Percentiles rank a stretch among this genome's conserved stretches.
These are phyloP conservation scores for Cryptosporidium meleagridis DNA, from an alignment of 169 alveolate species.

Conservation along the genomic window DNA sequence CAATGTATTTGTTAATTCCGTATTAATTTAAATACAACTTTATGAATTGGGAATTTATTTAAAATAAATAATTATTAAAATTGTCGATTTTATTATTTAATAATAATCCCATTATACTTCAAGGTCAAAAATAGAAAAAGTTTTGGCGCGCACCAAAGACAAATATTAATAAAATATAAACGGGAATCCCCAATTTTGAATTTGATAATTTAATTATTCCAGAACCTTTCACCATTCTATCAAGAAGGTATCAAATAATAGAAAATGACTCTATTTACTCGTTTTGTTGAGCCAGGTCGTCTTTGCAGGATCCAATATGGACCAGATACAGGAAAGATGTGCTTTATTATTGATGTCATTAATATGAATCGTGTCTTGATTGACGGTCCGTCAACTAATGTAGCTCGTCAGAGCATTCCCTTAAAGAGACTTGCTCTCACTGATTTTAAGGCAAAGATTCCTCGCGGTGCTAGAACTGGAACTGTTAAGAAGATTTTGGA, in stretches of 20 bases:
- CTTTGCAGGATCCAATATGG: constrained; percentile 91
- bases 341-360: constrained; percentile 90
- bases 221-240: background rate
- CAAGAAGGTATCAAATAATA: constrained; percentile 1
- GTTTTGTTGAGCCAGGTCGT: constrained; percentile 93
- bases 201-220: background rate
- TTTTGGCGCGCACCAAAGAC: constrained; percentile 41
- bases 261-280: constrained; percentile 85
- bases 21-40: background rate
- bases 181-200: background rate
- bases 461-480: constrained; percentile 88
- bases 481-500: constrained; percentile 84
- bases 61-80: background rate
- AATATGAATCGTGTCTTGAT: constrained; percentile 88
- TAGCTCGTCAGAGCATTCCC: constrained; percentile 89
- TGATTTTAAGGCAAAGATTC: constrained; percentile 87
- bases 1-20: background rate
- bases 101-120: background rate
- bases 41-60: too few relatives aligned
- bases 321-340: constrained; percentile 93
- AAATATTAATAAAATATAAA: background rate
- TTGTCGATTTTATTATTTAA: background rate
- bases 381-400: constrained; percentile 91
- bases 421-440: constrained; percentile 88
- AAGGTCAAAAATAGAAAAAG: background rate